phyloP scores from a whole-genome alignment of 257 asterid genomes.

The Jacaranda mimosifolia region DNA sequence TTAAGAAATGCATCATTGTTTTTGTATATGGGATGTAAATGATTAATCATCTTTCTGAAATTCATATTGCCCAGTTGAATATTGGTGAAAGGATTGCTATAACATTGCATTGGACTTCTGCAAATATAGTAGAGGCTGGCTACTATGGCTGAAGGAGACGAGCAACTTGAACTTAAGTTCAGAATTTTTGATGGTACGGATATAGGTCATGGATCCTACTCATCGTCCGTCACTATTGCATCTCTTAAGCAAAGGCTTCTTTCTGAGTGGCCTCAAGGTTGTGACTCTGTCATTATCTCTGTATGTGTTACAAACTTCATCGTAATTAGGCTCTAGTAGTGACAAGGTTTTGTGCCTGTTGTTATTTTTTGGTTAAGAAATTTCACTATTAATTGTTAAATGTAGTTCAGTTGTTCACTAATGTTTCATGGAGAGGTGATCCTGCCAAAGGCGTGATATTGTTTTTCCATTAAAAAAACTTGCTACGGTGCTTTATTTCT shows the following conservation, averaged over 20 bases:
- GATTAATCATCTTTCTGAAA: constrained; percentile 13
- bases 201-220: constrained; percentile 64
- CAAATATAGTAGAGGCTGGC: constrained; percentile 37
- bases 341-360: not conserved
- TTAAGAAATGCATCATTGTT: constrained; percentile 7
- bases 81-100: constrained; percentile 39
- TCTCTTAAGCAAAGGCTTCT: constrained; percentile 62
- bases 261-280: constrained; percentile 81
- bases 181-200: constrained; percentile 78
- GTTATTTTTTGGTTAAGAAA: not conserved
- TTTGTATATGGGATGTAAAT: not conserved
- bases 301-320: not conserved
- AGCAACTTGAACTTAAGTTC: constrained; percentile 64
- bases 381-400: not conserved
- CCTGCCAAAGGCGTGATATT: not conserved
- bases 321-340: not conserved
- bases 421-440: not conserved
- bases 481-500: not conserved
- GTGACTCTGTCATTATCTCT: constrained; percentile 13
- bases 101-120: constrained; percentile 33
- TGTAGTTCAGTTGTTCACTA: not conserved
- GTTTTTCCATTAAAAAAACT: not conserved
- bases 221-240: constrained; percentile 54
- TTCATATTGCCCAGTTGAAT: constrained; percentile 49
- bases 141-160: constrained; percentile 61